phyloP scores from a whole-genome alignment of 192 early-diverging fungal genomes.

The Endogone sp. region DNA sequence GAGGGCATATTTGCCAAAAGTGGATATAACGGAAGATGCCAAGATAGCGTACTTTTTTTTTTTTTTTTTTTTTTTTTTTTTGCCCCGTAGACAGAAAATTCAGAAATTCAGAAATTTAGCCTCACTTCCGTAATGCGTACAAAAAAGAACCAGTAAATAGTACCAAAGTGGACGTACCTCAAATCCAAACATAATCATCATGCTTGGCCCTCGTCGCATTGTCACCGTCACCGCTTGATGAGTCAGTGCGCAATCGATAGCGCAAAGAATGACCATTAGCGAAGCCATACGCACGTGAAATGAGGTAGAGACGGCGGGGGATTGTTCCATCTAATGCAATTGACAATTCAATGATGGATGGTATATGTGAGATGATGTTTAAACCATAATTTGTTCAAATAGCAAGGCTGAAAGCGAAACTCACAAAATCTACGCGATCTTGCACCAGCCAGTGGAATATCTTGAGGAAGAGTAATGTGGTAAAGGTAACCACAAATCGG shows the following conservation, averaged over 20 bases:
- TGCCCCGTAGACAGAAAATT: conserved; percentile 3
- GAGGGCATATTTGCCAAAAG: conserved; percentile 80
- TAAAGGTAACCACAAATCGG: conserved; percentile 80
- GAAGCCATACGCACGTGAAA: conserved; percentile 73
- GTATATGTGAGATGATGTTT: no score
- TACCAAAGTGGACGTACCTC: no score
- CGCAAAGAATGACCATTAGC: conserved; percentile 61
- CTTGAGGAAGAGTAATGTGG: conserved; percentile 85
- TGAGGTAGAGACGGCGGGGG: conserved; percentile 51
- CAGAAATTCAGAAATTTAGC: neutral
- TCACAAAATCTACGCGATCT: conserved; percentile 85
- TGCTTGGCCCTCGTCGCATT: conserved; percentile 64
- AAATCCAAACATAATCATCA: conserved; percentile 99
- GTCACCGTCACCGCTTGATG: conserved; percentile 64
- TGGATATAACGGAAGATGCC: conserved; percentile 68
- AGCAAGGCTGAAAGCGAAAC: conserved; percentile 7
- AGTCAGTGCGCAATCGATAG: conserved; percentile 74
- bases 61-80: no score
- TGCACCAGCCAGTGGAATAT: conserved; percentile 96
- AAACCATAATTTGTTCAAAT: no score
- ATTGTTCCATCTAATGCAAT: conserved; percentile 79
- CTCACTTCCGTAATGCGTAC: no score
- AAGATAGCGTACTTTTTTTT: conserved; percentile 82
- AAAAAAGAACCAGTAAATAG: no score
- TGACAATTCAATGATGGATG: no score